A percentile compares a stretch with the other conserved stretches of the same genome.
phyloP scores from a whole-genome alignment of 2,329 filamentous ascomycete genomes.

The Sarocladiaceae sp. region DNA sequence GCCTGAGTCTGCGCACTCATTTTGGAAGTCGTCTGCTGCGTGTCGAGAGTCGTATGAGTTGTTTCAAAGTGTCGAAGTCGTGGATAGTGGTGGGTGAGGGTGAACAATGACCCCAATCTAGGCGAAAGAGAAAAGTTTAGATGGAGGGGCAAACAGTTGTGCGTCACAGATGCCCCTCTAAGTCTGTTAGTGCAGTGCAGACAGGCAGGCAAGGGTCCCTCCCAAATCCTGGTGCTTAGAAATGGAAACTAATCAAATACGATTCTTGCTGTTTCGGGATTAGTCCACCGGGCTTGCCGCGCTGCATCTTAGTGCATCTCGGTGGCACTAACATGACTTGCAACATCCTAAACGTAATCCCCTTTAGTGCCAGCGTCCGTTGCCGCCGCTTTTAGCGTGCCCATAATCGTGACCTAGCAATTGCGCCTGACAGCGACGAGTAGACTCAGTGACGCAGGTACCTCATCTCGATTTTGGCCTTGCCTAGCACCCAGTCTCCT shows the following conservation, averaged over 20 bases:
- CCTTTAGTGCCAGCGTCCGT: neutral
- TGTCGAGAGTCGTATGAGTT: too few species aligned
- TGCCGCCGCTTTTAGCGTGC: neutral
- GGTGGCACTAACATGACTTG: neutral
- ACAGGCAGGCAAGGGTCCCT: neutral
- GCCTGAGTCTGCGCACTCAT: conserved; percentile 26
- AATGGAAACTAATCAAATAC: too few species aligned
- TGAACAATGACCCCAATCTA: neutral
- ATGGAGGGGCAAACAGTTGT: conserved; percentile 8
- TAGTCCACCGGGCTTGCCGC: neutral
- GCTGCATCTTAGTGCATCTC: neutral
- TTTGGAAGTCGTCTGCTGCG: neutral
- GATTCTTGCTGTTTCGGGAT: neutral
- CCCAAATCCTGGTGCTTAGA: neutral
- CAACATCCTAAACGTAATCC: neutral
- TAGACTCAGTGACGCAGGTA: neutral
- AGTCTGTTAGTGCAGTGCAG: neutral
- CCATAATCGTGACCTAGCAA: too few species aligned
- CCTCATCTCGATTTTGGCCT: too few species aligned
- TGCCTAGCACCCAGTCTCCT: too few species aligned
- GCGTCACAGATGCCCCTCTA: conserved; percentile 3
- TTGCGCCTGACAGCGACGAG: neutral
- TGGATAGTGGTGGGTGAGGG: too few species aligned
- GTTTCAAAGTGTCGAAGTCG: too few species aligned
- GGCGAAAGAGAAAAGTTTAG: conserved; percentile 5